Percentiles rank a stretch among this genome's conserved stretches.
Evolutionary conservation across 768 basidiomycete species (phyloP).

Genomic region (Tricholoma matsutake): DNA sequence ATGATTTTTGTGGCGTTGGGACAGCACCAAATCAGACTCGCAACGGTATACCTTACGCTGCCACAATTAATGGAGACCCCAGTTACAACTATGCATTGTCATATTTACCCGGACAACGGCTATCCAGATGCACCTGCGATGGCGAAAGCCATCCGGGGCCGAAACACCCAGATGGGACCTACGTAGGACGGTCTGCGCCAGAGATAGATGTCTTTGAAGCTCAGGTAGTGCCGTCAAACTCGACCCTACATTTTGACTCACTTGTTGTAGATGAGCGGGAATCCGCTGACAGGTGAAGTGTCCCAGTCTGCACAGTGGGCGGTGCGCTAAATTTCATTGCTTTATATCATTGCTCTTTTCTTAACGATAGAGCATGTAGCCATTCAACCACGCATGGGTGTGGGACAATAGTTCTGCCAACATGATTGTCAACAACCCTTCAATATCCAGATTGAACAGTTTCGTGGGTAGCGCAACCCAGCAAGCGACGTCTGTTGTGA

Average conservation of each 20-base stretch:
- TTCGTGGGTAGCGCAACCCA: conserved; percentile 71
- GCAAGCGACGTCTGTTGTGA: conserved; percentile 74
- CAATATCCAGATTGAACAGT: conserved; percentile 52
- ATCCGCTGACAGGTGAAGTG: conserved; percentile 55
- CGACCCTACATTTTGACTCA: conserved; percentile 17
- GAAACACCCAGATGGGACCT: conserved; percentile 62
- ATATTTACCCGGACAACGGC: conserved; percentile 70
- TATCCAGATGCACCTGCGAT: conserved; percentile 80
- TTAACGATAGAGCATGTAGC: conserved; percentile 32
- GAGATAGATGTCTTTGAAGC: conserved; percentile 91
- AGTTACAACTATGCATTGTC: conserved; percentile 44
- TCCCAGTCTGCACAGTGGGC: conserved; percentile 82
- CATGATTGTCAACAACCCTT: conserved; percentile 50
- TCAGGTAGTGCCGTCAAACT: conserved; percentile 35
- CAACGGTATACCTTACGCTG: conserved; percentile 60
- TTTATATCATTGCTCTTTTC: conserved; percentile 3
- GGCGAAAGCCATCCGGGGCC: conserved; percentile 83
- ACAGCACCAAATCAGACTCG: conserved; percentile 74
- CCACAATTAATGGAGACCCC: conserved; percentile 54
- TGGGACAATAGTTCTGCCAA: conserved; percentile 63
- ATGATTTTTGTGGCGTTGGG: conserved; percentile 79
- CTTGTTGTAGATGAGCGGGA: conserved; percentile 42
- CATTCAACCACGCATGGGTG: conserved; percentile 67
- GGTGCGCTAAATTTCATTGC: conserved; percentile 34
- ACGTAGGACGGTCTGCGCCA: conserved; percentile 75